A percentile compares a stretch with the other conserved stretches of the same genome.
phyloP scores from a whole-genome alignment of 345 rosid genomes.

The Dovyalis caffra region DNA sequence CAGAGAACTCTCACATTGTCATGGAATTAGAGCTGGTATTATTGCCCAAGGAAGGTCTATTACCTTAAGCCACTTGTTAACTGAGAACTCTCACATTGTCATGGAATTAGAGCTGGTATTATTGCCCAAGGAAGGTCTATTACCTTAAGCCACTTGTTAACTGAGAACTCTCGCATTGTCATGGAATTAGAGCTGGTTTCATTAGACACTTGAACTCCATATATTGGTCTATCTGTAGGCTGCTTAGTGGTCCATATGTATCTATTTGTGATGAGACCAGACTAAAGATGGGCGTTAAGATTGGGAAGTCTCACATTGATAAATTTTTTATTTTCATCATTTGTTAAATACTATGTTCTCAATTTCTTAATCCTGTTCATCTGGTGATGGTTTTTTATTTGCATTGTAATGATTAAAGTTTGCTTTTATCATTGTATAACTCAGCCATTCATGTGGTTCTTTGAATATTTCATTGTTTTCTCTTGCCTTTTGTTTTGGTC shows the following conservation, averaged over 20 bases:
- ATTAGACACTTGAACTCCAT: background rate
- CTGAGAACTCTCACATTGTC: too few species aligned
- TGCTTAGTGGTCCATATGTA: background rate
- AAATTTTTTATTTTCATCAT: background rate
- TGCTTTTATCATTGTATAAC: slow-evolving; percentile 1
- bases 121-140: too few species aligned
- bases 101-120: too few species aligned
- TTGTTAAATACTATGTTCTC: background rate
- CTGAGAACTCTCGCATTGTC: too few species aligned
- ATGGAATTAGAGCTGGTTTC: background rate
- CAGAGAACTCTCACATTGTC: too few species aligned
- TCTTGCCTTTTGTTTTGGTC: slow-evolving; percentile 14
- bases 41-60: too few species aligned
- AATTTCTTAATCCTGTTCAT: background rate
- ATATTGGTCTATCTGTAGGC: background rate
- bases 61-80: too few species aligned
- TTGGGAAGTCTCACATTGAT: background rate
- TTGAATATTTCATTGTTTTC: background rate
- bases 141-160: too few species aligned
- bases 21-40: too few species aligned
- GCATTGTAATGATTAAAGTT: background rate
- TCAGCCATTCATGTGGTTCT: background rate
- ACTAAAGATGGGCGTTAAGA: background rate
- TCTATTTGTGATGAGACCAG: background rate
- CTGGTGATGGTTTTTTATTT: background rate